These are phyloP conservation scores for sorghum (Sorghum bicolor) DNA, from an alignment of 176 grass and related monocot species.

Conservation along the genomic window DNA sequence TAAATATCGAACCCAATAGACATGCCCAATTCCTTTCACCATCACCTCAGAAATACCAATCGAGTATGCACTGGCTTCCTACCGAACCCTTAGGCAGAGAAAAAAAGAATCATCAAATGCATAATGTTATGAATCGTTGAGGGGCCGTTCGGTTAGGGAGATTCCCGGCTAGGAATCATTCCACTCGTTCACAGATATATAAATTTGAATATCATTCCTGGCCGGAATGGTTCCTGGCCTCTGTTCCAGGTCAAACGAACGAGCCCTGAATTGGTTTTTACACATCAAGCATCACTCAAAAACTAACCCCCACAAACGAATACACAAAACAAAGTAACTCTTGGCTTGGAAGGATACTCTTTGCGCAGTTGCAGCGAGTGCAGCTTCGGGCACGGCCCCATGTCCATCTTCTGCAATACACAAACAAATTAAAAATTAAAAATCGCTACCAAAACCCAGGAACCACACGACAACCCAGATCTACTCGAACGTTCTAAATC, in stretches of 20 bases:
- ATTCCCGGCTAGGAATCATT: no score
- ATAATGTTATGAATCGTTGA: background rate
- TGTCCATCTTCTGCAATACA: conserved; percentile 91
- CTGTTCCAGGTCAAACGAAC: no score
- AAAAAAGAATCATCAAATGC: background rate
- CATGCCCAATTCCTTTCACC: background rate
- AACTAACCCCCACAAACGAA: background rate
- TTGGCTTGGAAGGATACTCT: conserved; percentile 70
- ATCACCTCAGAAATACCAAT: background rate
- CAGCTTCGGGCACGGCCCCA: conserved; percentile 87
- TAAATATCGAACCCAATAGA: background rate
- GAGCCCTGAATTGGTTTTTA: background rate
- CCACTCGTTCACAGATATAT: no score
- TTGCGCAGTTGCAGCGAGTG: conserved; percentile 83
- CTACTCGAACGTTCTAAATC: background rate
- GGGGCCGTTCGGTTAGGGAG: no score
- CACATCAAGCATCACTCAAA: background rate
- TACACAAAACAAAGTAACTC: background rate
- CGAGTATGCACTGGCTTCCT: background rate
- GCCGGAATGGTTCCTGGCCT: no score
- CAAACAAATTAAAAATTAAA: background rate
- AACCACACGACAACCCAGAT: background rate
- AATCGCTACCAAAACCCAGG: background rate
- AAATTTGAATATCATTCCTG: no score
- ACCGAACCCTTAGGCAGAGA: background rate